Evolutionary conservation across 768 basidiomycete species (phyloP), one percentile per base, ranked within the genome.

Genomic region (Suillus plorans): DNA sequence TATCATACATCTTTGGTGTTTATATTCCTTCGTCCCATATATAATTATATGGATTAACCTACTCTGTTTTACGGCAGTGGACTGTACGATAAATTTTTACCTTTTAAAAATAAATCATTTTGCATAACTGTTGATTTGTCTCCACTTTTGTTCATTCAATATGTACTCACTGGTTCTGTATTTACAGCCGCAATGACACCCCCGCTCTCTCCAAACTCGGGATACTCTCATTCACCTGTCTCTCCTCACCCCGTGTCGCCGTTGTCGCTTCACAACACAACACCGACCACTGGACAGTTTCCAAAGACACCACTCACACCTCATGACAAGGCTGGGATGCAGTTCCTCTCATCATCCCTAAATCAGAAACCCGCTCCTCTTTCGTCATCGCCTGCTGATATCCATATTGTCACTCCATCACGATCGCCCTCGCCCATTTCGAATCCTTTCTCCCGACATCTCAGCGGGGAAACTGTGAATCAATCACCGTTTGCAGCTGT

Each of bases 401-500:
- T 76, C 36, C 70, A 69, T 63, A 70, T 79, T 45, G 76, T 69
- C 22, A 74, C 72, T 5, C 68, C 74, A 42, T 70, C 78, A 3
- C 71, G 67, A 37, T 69, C 72, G n/a, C 75, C 73, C 60, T 76
- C 75, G 9, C 73, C 72, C 1, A 73, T 97, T 92, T 94, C 97
- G 89, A 84, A 92, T 93, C 73, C 97, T 90, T 74, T 97, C 89
- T 71, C 84, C 88, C 78, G 92, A 92, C 78, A 95, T 92, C 75
- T 98, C 89, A 78, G 97, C 94, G 74, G 96, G 91, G 75, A 68
- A 68, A 78, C 72, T 10, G 64, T 66, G 18, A 60, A 66, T n/a
- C 71, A 70, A 50, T 70, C 70, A 8, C 69, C 73, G 12, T 68
- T 70, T 52, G 63, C 71, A 5, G 67, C 61, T 31, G 28, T 66